phyloP scores from a whole-genome alignment of 805 yeast genomes.

The Candida nemodendra region DNA sequence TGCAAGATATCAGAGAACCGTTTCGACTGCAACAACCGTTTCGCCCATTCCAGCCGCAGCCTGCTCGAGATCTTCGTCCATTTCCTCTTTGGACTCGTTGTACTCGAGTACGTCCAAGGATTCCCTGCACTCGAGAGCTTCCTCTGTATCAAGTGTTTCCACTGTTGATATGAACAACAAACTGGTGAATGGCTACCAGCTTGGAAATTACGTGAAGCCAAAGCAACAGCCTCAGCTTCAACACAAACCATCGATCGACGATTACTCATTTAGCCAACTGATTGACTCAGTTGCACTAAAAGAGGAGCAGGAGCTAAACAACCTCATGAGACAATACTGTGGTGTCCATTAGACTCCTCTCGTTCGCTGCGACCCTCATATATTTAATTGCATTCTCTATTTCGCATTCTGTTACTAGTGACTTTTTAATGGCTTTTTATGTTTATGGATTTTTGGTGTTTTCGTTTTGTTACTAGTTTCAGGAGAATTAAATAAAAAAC shows the following conservation, averaged over 20 bases:
- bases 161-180: conserved; percentile 10
- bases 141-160: conserved; percentile 30
- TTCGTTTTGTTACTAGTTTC: too few species aligned
- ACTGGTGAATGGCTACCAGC: conserved; percentile 10
- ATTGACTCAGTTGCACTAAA: conserved; percentile 33
- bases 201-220: conserved; percentile 2
- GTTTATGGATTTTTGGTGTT: too few species aligned
- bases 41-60: conserved; percentile 4
- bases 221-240: conserved; percentile 7
- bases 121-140: conserved; percentile 29
- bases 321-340: conserved; percentile 35
- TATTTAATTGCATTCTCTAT: too few species aligned
- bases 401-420: too few species aligned
- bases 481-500: too few species aligned
- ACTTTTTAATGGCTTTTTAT: too few species aligned
- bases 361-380: too few species aligned
- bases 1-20: conserved; percentile 1
- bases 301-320: conserved; percentile 34
- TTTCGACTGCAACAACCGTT: conserved; percentile 1
- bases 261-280: conserved; percentile 25
- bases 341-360: conserved; percentile 18
- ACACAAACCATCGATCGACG: conserved; percentile 11
- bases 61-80: conserved; percentile 22
- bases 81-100: conserved; percentile 20
- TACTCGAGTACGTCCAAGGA: conserved; percentile 12